These are phyloP conservation scores for Candida golubevii DNA, from an alignment of 805 yeast species.

Conservation along the genomic window DNA sequence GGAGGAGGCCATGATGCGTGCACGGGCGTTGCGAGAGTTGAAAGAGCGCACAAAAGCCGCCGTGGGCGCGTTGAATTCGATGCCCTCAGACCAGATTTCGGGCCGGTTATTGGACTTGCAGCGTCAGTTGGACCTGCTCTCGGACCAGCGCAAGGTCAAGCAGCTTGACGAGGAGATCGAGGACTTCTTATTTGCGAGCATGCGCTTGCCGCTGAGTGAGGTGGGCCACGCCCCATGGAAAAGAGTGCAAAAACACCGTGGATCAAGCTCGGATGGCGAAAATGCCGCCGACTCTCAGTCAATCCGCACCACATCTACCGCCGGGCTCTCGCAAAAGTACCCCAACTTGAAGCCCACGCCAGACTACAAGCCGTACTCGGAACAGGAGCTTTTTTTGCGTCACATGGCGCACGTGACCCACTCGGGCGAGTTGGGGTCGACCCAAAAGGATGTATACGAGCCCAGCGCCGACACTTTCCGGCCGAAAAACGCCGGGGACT, in stretches of 20 bases:
- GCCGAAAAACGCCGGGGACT: constrained; percentile 54
- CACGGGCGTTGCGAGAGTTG: constrained; percentile 32
- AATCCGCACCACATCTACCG: constrained; percentile 30
- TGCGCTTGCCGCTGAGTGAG: constrained; percentile 31
- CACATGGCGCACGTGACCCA: constrained; percentile 57
- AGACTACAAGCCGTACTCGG: constrained; percentile 61
- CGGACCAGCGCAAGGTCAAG: constrained; percentile 28
- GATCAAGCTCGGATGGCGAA: not conserved
- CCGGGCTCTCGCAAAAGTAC: constrained; percentile 33
- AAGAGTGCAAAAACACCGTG: not conserved
- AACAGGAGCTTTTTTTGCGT: constrained; percentile 74
- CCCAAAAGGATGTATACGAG: constrained; percentile 55
- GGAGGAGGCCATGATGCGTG: constrained; percentile 35
- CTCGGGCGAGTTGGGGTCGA: constrained; percentile 61
- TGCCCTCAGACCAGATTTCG: constrained; percentile 29
- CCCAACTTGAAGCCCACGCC: constrained; percentile 65
- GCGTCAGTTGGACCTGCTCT: constrained; percentile 25
- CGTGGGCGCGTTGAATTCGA: constrained; percentile 31
- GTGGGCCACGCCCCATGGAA: constrained; percentile 35
- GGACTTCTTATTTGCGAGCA: constrained; percentile 31
- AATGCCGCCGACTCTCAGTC: constrained; percentile 14
- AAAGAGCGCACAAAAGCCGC: constrained; percentile 23
- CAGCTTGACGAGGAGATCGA: constrained; percentile 40
- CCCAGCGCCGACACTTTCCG: constrained; percentile 63
- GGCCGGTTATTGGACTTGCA: constrained; percentile 29